These are phyloP conservation scores for Mycena sanguinolenta DNA, from an alignment of 768 basidiomycete genomes.

Conservation along the genomic window DNA sequence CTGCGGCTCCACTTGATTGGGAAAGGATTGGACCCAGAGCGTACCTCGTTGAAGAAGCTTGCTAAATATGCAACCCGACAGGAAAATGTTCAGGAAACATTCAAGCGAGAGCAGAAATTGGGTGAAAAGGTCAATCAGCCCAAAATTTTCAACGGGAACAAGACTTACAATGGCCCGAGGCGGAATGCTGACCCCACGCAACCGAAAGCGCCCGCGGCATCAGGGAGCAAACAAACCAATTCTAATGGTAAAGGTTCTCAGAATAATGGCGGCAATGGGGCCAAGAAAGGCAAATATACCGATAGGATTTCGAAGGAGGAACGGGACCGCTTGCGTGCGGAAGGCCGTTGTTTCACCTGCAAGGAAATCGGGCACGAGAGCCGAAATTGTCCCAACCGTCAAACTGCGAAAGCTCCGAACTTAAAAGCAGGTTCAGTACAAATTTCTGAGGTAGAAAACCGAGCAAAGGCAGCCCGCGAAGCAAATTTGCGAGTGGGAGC, in stretches of 20 bases:
- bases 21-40: not conserved
- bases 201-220: not conserved
- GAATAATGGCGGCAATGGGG: not conserved
- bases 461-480: too few relatives aligned
- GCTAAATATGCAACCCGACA: not conserved
- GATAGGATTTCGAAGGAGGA: constrained; percentile 27
- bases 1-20: not conserved
- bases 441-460: too few relatives aligned
- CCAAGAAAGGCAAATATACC: constrained; percentile 12
- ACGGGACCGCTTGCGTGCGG: constrained; percentile 24
- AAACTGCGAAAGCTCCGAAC: too few relatives aligned
- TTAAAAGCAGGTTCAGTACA: too few relatives aligned
- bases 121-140: not conserved
- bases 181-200: not conserved
- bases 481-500: too few relatives aligned
- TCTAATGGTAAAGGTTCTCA: not conserved
- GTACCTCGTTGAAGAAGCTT: not conserved
- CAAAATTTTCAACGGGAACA: not conserved
- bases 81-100: constrained; percentile 8
- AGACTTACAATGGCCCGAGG: not conserved
- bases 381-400: too few relatives aligned
- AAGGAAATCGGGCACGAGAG: constrained; percentile 39
- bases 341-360: constrained; percentile 39
- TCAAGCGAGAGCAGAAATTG: not conserved
- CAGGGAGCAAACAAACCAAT: not conserved